These are phyloP conservation scores for Kodamaea laetipori DNA, from an alignment of 805 yeast species.

Conservation along the genomic window DNA sequence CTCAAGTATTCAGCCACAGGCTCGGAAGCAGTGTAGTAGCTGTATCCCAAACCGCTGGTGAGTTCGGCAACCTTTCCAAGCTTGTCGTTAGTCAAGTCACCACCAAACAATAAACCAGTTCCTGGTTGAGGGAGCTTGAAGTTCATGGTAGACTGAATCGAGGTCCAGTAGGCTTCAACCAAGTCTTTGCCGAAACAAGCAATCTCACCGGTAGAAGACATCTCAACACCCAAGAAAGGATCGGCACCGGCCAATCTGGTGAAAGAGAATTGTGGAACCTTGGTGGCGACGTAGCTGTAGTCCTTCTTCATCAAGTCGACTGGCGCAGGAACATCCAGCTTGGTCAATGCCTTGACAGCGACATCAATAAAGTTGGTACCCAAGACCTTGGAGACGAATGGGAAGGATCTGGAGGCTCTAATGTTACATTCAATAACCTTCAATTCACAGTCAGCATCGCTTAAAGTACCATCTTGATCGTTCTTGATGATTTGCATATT, in stretches of 20 bases:
- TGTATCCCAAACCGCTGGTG: conserved; percentile 75
- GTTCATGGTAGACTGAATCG: conserved; percentile 96
- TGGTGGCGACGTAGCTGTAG: conserved; percentile 88
- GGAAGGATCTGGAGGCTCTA: conserved; percentile 98
- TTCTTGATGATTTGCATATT: conserved; percentile 95
- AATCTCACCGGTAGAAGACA: conserved; percentile 99
- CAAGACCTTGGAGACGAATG: conserved; percentile 95
- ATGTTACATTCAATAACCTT: conserved; percentile 98
- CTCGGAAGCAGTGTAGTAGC: conserved; percentile 73
- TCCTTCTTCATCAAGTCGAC: conserved; percentile 75
- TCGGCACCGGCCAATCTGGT: conserved; percentile 99
- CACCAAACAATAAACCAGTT: conserved; percentile 88
- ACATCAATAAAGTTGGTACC: conserved; percentile 94
- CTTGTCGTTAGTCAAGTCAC: conserved; percentile 73
- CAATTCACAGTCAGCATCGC: conserved; percentile 57
- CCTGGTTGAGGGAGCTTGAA: conserved; percentile 93
- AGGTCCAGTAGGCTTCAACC: conserved; percentile 95
- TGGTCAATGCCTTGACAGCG: conserved; percentile 84
- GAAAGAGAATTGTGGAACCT: conserved; percentile 98
- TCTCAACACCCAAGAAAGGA: conserved; percentile 98
- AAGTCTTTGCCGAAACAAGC: conserved; percentile 92
- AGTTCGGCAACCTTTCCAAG: conserved; percentile 74
- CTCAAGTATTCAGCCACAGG: conserved; percentile 71
- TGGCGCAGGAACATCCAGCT: conserved; percentile 74
- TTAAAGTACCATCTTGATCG: conserved; percentile 58